Evolutionary conservation across 2,329 filamentous ascomycete species (phyloP).

Genomic region (Aspergillus sp.): DNA sequence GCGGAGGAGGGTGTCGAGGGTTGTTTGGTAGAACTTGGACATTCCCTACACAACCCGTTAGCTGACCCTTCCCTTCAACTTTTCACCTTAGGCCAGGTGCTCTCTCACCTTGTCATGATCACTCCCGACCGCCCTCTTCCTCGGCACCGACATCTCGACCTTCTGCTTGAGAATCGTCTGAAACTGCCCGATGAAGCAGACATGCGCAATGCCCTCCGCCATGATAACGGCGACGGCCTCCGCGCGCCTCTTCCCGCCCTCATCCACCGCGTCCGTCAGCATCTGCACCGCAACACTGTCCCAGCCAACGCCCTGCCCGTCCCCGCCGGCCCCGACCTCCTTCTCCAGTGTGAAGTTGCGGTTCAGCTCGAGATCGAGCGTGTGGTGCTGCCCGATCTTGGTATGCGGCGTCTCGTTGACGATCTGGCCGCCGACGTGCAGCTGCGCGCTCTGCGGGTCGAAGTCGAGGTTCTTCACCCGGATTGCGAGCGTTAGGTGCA

Average conservation of each 20-base stretch:
- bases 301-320: constrained; percentile 61
- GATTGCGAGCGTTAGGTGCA: constrained; percentile 57
- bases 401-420: constrained; percentile 58
- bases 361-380: constrained; percentile 75
- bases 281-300: constrained; percentile 77
- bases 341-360: constrained; percentile 85
- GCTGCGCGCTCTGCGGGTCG: constrained; percentile 56
- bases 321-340: constrained; percentile 42
- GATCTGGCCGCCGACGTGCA: constrained; percentile 60
- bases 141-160: constrained; percentile 39
- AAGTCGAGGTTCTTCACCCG: constrained; percentile 59
- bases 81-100: no score
- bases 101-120: constrained; percentile 42
- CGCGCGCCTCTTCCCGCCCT: constrained; percentile 59
- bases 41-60: no score
- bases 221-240: constrained; percentile 86
- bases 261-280: constrained; percentile 67
- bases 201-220: constrained; percentile 58
- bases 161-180: constrained; percentile 42
- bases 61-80: no score
- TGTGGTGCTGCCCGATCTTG: constrained; percentile 59
- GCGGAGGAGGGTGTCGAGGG: constrained; percentile 63
- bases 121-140: constrained; percentile 38
- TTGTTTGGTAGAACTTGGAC: constrained; percentile 67
- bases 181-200: constrained; percentile 43